These are phyloP conservation scores for Exophiala xenobiotica DNA, from an alignment of 2,329 filamentous ascomycete genomes.

Conservation along the genomic window DNA sequence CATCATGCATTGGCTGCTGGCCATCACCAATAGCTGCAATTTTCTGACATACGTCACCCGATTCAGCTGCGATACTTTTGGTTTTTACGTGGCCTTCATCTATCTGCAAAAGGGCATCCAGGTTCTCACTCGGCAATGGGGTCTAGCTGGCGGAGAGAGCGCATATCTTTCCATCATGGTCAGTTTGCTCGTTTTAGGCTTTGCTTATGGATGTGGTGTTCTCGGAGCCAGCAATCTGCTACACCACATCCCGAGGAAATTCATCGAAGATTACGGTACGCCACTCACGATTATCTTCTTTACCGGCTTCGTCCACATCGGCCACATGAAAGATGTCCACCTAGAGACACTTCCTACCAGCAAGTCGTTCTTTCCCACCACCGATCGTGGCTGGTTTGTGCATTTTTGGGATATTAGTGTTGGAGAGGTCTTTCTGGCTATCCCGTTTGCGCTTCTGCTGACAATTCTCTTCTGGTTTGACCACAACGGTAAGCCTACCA, in stretches of 20 bases:
- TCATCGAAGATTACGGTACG: conserved; percentile 86
- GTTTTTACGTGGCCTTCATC: conserved; percentile 89
- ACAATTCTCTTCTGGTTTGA: conserved; percentile 89
- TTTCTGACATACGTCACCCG: conserved; percentile 84
- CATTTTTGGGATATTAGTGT: conserved; percentile 76
- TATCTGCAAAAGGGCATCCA: conserved; percentile 90
- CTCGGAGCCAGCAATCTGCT: conserved; percentile 72
- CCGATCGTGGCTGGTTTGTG: conserved; percentile 71
- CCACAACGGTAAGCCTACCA: conserved; percentile 65
- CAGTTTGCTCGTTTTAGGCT: conserved; percentile 72
- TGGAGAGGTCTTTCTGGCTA: conserved; percentile 73
- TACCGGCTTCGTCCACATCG: conserved; percentile 83
- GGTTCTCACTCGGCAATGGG: conserved; percentile 74
- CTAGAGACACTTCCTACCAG: conserved; percentile 73
- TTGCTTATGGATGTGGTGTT: conserved; percentile 71
- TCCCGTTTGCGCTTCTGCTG: conserved; percentile 81
- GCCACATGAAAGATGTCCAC: conserved; percentile 70
- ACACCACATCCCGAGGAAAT: conserved; percentile 71
- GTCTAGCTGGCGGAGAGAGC: conserved; percentile 57
- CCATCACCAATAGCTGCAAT: conserved; percentile 83
- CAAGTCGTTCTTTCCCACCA: conserved; percentile 75
- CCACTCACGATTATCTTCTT: conserved; percentile 83
- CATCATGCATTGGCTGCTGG: conserved; percentile 79
- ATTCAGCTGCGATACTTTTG: conserved; percentile 91
- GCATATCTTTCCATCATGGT: conserved; percentile 76